Base-by-base conservation (phyloP, 163 green algal genomes). In the Scenedesmus sp. region DNA sequence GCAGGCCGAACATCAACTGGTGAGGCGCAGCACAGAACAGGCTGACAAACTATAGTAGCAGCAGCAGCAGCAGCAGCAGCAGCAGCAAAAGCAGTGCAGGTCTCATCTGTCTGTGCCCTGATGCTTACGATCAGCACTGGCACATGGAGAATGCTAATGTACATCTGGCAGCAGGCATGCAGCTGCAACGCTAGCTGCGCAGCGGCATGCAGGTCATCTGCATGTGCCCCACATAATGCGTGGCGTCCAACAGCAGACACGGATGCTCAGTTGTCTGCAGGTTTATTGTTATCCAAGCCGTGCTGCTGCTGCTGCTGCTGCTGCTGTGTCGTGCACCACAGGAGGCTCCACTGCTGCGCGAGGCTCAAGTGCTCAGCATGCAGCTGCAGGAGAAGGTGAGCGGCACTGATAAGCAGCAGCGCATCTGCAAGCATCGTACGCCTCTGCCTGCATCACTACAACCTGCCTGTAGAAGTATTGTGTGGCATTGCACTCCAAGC, bases 1-100 rank as follows among this genome's bases (percentile, higher is more conserved):
- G 26, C 81, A 86, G 81, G 81, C 81, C 49, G 81, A 86, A 16
- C 49, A 86, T 26, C 81, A 86, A 49, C 46, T 86, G 81, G 81
- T 86, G 37, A 86, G 81, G 16, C 37, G 20, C 22, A 33, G 1
- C 51, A 33, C 59, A 35, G 59, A n/a, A n/a, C 59, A 72, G 59
- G 59, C 20, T 61, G 51, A 26, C 13, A 22, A 22, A 10, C 10
- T 16, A 56, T 56, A 12, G 49, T 24, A 16, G 49, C 49, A 13
- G 56, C 56, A 68, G 56, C 56, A 68, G 56, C 56, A 68, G 56
- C 56, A 26, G 56, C 56, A 53, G 51, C 51, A n/a, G 56, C 56
- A 70, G 56, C 56, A 70, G 20, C 51, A 61, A 13, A 13, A 61
- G 51, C 51, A 13, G 12, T 61, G 51, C 51, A 18, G 12, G 20